phyloP scores from a whole-genome alignment of 2,329 filamentous ascomycete genomes.

The Ophiostoma novo-ulmi region DNA sequence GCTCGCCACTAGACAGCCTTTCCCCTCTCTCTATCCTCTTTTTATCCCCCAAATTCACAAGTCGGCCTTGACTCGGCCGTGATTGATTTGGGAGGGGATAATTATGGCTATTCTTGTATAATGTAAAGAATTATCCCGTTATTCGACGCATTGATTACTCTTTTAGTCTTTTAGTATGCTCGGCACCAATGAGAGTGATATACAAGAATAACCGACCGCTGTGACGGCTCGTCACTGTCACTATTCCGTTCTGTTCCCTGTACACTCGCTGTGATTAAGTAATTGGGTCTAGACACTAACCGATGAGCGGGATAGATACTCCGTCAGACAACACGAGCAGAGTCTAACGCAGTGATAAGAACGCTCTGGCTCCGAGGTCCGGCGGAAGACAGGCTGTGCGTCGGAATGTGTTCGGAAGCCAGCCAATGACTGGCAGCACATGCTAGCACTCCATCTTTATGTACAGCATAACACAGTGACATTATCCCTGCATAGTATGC shows the following conservation, averaged over 20 bases:
- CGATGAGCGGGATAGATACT: not conserved
- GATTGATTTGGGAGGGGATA: not conserved
- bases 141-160: not conserved
- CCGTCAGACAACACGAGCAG: not conserved
- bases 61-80: not conserved
- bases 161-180: not conserved
- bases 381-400: not conserved
- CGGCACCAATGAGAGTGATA: not conserved
- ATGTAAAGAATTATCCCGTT: not conserved
- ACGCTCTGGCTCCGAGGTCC: too few relatives aligned
- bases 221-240: constrained; percentile 1
- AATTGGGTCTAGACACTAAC: not conserved
- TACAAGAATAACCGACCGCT: not conserved
- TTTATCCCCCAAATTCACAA: not conserved
- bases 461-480: not conserved
- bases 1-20: not conserved
- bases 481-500: constrained; percentile 7
- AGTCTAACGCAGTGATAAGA: not conserved
- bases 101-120: not conserved
- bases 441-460: not conserved
- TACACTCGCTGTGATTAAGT: not conserved
- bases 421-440: not conserved
- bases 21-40: not conserved
- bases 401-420: not conserved
- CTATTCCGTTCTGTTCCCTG: not conserved